These are phyloP conservation scores for Emergomyces pasteurianus DNA, from an alignment of 2,329 filamentous ascomycete genomes.

Conservation along the genomic window DNA sequence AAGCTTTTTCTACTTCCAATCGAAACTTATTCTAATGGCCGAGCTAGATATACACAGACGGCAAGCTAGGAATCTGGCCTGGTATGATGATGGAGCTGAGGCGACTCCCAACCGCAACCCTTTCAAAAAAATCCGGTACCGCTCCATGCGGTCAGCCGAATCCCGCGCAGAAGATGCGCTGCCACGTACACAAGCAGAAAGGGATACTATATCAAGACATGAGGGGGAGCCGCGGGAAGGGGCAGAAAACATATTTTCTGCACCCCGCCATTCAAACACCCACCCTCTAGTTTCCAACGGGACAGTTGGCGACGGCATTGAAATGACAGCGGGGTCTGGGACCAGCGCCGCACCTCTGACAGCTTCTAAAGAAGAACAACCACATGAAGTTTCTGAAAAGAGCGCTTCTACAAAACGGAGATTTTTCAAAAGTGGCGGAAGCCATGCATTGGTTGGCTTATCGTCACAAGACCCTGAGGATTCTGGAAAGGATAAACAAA, in stretches of 20 bases:
- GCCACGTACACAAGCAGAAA: conserved; percentile 13
- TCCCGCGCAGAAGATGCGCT: conserved; percentile 19
- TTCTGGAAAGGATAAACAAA: conserved; percentile 13
- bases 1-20: neutral
- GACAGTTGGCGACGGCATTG: neutral
- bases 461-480: conserved; percentile 3
- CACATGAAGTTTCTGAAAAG: neutral
- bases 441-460: conserved; percentile 7
- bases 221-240: neutral
- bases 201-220: conserved; percentile 10
- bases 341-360: neutral
- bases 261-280: neutral
- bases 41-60: conserved; percentile 29
- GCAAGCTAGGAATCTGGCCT: conserved; percentile 27
- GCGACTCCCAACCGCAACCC: conserved; percentile 25
- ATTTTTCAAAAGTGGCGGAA: conserved; percentile 2
- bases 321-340: neutral
- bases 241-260: conserved; percentile 4
- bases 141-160: conserved; percentile 16
- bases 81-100: conserved; percentile 31
- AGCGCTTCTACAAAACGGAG: conserved; percentile 6
- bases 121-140: conserved; percentile 28
- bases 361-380: neutral
- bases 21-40: neutral
- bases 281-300: neutral